These are phyloP conservation scores for Thalassiosira oceanica DNA, from an alignment of 352 stramenopile species.

Conservation along the genomic window DNA sequence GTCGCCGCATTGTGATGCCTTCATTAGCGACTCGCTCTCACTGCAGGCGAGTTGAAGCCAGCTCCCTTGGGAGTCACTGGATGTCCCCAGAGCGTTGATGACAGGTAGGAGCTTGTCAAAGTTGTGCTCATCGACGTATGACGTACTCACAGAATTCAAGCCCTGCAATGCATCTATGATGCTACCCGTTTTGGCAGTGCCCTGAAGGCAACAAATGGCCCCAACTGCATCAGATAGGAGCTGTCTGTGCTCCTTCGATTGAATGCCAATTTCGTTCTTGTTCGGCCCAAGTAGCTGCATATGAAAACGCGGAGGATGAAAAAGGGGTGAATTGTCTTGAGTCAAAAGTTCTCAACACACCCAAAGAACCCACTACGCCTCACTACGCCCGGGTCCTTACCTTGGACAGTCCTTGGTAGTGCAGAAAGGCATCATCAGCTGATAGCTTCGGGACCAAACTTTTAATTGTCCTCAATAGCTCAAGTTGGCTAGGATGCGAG, in stretches of 20 bases:
- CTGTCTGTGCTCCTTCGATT: conserved; percentile 50
- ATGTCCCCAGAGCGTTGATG: conserved; percentile 61
- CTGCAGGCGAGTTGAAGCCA: conserved; percentile 37
- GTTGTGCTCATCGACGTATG: conserved; percentile 78
- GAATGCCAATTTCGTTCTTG: conserved; percentile 58
- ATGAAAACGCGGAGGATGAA: background rate
- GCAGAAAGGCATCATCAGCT: conserved; percentile 31
- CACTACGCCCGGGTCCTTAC: conserved; percentile 7
- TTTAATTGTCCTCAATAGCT: conserved; percentile 69
- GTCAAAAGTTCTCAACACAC: background rate
- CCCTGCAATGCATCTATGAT: conserved; percentile 48
- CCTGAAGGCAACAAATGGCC: conserved; percentile 25
- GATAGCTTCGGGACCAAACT: conserved; percentile 59
- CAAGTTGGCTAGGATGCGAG: conserved; percentile 57
- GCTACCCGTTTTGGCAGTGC: conserved; percentile 21
- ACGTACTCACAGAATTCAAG: conserved; percentile 62
- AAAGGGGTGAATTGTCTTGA: background rate
- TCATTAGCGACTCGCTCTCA: background rate
- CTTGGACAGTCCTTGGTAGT: conserved; percentile 66
- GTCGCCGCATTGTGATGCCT: background rate
- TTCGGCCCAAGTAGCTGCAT: conserved; percentile 62
- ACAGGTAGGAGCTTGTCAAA: conserved; percentile 75
- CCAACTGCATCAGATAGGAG: conserved; percentile 43
- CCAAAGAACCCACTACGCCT: background rate
- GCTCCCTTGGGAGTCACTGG: conserved; percentile 19